Evolutionary conservation across 129 eudicot genomes (phyloP), one percentile per base, ranked within the genome.

Genomic region (Pittosporum tobira): DNA sequence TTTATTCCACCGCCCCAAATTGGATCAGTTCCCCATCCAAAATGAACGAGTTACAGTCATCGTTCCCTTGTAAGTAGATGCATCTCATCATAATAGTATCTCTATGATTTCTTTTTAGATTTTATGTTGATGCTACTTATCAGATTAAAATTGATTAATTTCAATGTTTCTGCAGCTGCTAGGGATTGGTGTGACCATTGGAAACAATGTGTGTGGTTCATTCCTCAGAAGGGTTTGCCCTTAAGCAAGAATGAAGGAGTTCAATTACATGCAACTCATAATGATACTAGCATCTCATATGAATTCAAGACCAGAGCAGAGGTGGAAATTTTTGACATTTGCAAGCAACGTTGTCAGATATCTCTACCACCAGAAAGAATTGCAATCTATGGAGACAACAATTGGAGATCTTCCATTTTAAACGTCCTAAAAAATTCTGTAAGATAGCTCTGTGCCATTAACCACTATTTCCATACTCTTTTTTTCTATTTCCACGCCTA

Each of bases 161-260:
- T 55, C 19, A 42, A 26, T 70, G 53, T 55, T 42, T 59, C 25
- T 67, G 59, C 72, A 85, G 97, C 76, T 63, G 64, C 67, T 21
- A 57, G 78, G 38, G 62, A 82, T 66, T 90, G 97, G 97, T 80
- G 97, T 74, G 94, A 90, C 73, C 97, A 90, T 20, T 90, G 97
- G 97, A 90, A 90, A 60, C 97, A 90, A 66, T 79, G 84, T 73
- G 88, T 90, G 24, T 90, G 91, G 94, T 90, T 90, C 65, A 71
- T 68, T 63, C 84, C 80, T 54, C 75, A 75, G 38, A 61, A 81
- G 49, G 95, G 95, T 54, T 62, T 77, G 59, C 56, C 67, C 0
- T 75, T 90, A 29, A 26, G 62, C 62, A 80, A 73, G 71, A 84
- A 78, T 38, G 77, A 78, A 72, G 76, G 75, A 52, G 71, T 90